Percentiles rank a stretch among this genome's conserved stretches.
phyloP scores from a whole-genome alignment of 176 grass and related monocot species.

The sorghum (Sorghum bicolor) region DNA sequence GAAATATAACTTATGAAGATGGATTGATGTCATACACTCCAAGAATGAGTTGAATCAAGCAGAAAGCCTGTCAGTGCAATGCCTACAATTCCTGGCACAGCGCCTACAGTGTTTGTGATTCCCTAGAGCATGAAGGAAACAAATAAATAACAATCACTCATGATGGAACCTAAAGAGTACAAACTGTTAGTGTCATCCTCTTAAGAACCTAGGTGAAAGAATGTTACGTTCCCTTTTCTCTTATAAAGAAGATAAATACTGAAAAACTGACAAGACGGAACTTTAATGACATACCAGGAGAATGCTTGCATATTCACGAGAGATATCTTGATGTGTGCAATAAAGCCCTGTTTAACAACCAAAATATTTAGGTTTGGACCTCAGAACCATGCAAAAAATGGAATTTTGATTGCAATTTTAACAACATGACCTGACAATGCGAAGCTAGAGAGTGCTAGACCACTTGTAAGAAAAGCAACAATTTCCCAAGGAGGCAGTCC shows the following conservation, averaged over 20 bases:
- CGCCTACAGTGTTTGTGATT: slow-evolving; percentile 92
- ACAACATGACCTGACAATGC: slow-evolving; percentile 73
- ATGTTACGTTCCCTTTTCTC: background rate
- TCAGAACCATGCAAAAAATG: slow-evolving; percentile 23
- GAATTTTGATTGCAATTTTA: slow-evolving; percentile 8
- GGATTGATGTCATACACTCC: slow-evolving; percentile 69
- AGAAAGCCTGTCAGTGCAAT: slow-evolving; percentile 82
- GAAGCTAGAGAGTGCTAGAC: slow-evolving; percentile 87
- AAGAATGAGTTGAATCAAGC: slow-evolving; percentile 91
- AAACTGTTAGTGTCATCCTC: background rate
- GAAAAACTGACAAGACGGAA: background rate
- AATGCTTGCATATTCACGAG: slow-evolving; percentile 95
- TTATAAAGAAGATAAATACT: background rate
- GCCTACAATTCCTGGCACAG: slow-evolving; percentile 83
- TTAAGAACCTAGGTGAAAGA: background rate
- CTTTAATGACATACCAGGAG: slow-evolving; percentile 64
- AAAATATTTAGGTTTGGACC: slow-evolving; percentile 31
- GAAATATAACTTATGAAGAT: background rate
- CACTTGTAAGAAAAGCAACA: slow-evolving; percentile 80
- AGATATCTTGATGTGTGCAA: slow-evolving; percentile 99
- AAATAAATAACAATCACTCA: background rate
- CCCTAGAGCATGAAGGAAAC: slow-evolving; percentile 49
- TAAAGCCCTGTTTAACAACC: slow-evolving; percentile 64
- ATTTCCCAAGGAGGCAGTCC: slow-evolving; percentile 87
- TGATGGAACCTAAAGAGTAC: background rate